Evolutionary conservation across 2,329 filamentous ascomycete genomes (phyloP), one percentile per base, ranked within the genome.

Genomic region (Scedosporium apiospermum): DNA sequence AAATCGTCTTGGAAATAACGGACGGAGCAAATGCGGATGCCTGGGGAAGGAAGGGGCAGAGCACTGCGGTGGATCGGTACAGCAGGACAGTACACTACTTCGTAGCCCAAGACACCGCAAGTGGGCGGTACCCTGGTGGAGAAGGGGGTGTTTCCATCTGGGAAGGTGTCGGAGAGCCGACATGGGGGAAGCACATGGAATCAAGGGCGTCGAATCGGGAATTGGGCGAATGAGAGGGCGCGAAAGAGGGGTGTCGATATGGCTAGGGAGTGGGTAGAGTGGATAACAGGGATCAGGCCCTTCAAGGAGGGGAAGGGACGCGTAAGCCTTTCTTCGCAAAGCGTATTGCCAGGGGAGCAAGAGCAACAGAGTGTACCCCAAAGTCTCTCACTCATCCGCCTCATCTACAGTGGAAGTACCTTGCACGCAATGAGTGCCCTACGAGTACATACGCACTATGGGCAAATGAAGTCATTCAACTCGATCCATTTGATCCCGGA

Each of bases 281-380:
- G 27, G 34, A 44, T 38, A 27, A 51, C 44, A 61, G 46, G 59
- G 59, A 61, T 61, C 23, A 34, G 46, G 46, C 34, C 60, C 30
- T 41, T 51, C 49, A 41, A n/a, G 53, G 61, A 62, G 55, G 55
- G 61, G 61, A 62, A 58, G 30, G 61, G 61, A 62, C 61, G 61
- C 61, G 61, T 62, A 62, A 62, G 61, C 61, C 38, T 51, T 58
- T 58, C 41, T 38, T 55, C 51, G 44, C 34, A 65, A 26, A 7
- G 57, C 44, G 44, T 49, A 49, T 49, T 49, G 44, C 18, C 44
- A 49, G 16, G 18, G 18, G 16, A 18, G 18, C 16, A 49, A 6
- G 34, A 38, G 34, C 34, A 10, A n/a, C 44, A 21, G 44, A 49
- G 44, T 27, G 51, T 55, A 55, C 51, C 51, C 51, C 27, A 27